A percentile compares a stretch with the other conserved stretches of the same genome.
Conservation (phyloP, 768 basidiomycete species). For the Daedaleopsis nitida region DNA sequence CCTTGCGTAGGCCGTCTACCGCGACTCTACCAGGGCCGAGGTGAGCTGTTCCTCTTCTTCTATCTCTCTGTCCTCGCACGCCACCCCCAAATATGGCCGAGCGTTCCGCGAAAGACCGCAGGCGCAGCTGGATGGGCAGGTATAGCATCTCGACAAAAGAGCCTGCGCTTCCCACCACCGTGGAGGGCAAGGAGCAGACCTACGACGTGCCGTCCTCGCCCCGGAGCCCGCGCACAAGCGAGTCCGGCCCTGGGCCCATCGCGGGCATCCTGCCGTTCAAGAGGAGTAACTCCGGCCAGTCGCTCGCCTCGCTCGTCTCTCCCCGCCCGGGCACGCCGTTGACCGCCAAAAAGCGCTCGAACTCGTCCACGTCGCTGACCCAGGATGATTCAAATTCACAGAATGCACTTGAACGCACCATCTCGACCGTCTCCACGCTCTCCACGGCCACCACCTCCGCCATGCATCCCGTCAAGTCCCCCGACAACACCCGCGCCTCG, state of each 20-base stretch:
- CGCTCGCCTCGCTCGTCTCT: slow-evolving; percentile 27
- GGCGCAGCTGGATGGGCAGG: slow-evolving; percentile 31
- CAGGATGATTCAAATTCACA: slow-evolving; percentile 49
- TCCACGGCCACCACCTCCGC: slow-evolving; percentile 15
- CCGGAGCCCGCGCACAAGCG: slow-evolving; percentile 9
- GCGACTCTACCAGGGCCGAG: slow-evolving; percentile 27
- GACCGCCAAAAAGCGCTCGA: slow-evolving; percentile 29
- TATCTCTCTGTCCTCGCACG: slow-evolving; percentile 4
- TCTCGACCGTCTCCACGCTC: slow-evolving; percentile 33
- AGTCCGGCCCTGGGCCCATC: background rate
- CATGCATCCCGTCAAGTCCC: slow-evolving; percentile 14
- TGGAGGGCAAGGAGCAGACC: slow-evolving; percentile 35
- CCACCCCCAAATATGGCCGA: slow-evolving; percentile 24
- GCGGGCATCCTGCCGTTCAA: slow-evolving; percentile 26
- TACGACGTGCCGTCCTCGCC: slow-evolving; percentile 25
- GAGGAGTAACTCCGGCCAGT: slow-evolving; percentile 28
- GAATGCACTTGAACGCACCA: slow-evolving; percentile 54
- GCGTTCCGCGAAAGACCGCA: slow-evolving; percentile 20
- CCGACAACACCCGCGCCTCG: slow-evolving; percentile 42
- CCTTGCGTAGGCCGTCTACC: slow-evolving; percentile 26
- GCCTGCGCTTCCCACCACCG: slow-evolving; percentile 28
- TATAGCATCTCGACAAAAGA: slow-evolving; percentile 27
- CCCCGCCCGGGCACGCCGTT: slow-evolving; percentile 34
- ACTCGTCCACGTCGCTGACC: slow-evolving; percentile 35
- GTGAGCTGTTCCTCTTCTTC: slow-evolving; percentile 25